Evolutionary conservation across 139 green algal genomes (phyloP).

Genomic region (Spirogloea muscicola): DNA sequence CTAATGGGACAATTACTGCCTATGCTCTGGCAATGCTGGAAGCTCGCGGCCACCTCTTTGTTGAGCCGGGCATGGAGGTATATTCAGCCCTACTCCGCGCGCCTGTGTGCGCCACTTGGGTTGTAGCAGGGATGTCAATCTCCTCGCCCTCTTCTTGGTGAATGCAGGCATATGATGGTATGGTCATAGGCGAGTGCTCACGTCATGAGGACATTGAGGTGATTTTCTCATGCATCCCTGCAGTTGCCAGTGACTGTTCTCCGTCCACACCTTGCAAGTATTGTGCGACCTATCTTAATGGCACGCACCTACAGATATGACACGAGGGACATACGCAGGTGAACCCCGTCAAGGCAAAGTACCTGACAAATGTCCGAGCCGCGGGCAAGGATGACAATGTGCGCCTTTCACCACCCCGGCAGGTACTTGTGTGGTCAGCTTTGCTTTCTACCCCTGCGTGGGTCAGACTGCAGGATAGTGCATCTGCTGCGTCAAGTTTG

Average conservation of each 20-base stretch:
- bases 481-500: too few relatives aligned
- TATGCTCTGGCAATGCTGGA: slow-evolving; percentile 73
- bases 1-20: slow-evolving; percentile 57
- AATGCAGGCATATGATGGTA: slow-evolving; percentile 62
- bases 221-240: too few relatives aligned
- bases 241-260: too few relatives aligned
- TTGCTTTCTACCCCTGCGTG: too few relatives aligned
- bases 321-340: slow-evolving; percentile 69
- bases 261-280: too few relatives aligned
- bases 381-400: slow-evolving; percentile 70
- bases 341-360: slow-evolving; percentile 79
- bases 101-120: too few relatives aligned
- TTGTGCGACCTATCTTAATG: neutral
- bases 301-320: slow-evolving; percentile 52
- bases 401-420: slow-evolving; percentile 57
- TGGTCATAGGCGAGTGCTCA: slow-evolving; percentile 76
- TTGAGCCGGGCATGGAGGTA: slow-evolving; percentile 47
- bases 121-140: too few relatives aligned
- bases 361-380: slow-evolving; percentile 78
- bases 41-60: slow-evolving; percentile 73
- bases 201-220: slow-evolving; percentile 66
- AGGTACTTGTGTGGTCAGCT: too few relatives aligned
- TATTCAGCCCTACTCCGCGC: too few relatives aligned
- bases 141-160: too few relatives aligned
- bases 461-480: too few relatives aligned